Evolutionary conservation across 768 basidiomycete species (phyloP), one percentile per base, ranked within the genome.

Genomic region (Trametes sanguinea): DNA sequence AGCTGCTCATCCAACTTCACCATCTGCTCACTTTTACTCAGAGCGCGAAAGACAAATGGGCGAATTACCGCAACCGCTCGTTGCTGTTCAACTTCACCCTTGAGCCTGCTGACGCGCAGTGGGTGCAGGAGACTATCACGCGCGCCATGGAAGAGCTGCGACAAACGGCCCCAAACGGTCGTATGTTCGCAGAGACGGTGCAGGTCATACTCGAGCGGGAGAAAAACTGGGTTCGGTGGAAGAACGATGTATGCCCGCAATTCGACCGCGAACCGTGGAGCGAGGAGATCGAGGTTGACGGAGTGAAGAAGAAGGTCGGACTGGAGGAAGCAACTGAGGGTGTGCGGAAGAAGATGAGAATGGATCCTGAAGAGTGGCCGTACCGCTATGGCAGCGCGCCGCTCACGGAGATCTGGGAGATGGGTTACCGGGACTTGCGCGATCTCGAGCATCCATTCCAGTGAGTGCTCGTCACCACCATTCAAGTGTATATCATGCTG

Each of bases 181-280:
- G 87, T 9, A 78, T 81, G 32, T 92, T 94, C 71, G 82, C 88
- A 1, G 90, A 92, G 11, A 90, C 90, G 0, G 87, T 90, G 29
- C 77, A 72, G 54, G 77, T 81, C 8, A 87, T 94, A 39, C 78
- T 95, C 6, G 87, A 91, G 65, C 81, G 93, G 53, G 94, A 95
- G 75, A 87, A 85, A 72, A 94, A 93, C 68, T 95, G 94, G 94
- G 85, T 92, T 3, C 85, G 83, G 64, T 95, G 92, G 93, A 95
- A 95, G 76, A 90, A 90, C 65, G 87, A 90, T 44, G 73, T 89
- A 2, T 95, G 93, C 70, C 77, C 84, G 14, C 83, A 88, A 3
- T 94, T 95, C 69, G 90, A 92, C 70, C 87, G 86, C 67, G 85
- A 86, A 42, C 80, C 89, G 5, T 85, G 87, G 83, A 76, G 75